A percentile compares a stretch with the other conserved stretches of the same genome.
Evolutionary conservation across 1,139 yeast species (phyloP).

Genomic region (Geotrichum restrictum): DNA sequence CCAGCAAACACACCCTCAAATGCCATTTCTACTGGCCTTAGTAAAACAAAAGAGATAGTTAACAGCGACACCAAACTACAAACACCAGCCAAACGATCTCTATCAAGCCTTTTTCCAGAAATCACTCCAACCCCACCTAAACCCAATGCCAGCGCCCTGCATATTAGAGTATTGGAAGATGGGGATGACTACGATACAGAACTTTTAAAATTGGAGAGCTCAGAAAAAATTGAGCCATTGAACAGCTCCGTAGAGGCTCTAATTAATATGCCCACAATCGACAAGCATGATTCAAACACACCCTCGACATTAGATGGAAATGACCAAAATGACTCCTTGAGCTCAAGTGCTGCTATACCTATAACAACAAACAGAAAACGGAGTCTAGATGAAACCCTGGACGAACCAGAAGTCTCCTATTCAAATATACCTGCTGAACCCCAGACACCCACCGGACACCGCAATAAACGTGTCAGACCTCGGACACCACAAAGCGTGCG

Average conservation of each 20-base stretch:
- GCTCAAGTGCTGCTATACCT: neutral
- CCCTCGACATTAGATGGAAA: neutral
- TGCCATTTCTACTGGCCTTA: neutral
- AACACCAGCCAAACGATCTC: neutral
- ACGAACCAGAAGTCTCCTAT: neutral
- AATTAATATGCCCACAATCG: neutral
- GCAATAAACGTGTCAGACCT: neutral
- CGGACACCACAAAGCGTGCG: slow-evolving; percentile 13
- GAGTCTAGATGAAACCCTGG: neutral
- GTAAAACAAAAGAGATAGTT: neutral
- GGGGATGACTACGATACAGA: neutral
- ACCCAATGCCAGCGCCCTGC: neutral
- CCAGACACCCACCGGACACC: neutral
- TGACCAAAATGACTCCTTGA: neutral
- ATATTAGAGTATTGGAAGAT: neutral
- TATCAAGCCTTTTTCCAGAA: slow-evolving; percentile 14
- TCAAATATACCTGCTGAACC: neutral
- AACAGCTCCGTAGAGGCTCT: neutral
- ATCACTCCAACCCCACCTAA: slow-evolving; percentile 7
- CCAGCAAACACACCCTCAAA: neutral
- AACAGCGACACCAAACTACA: neutral
- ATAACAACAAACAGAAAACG: neutral
- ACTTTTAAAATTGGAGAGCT: neutral
- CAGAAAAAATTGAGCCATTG: neutral
- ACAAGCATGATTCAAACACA: neutral